Conservation (phyloP, 129 eudicot species). For the Rutidosis leptorrhynchoides region DNA sequence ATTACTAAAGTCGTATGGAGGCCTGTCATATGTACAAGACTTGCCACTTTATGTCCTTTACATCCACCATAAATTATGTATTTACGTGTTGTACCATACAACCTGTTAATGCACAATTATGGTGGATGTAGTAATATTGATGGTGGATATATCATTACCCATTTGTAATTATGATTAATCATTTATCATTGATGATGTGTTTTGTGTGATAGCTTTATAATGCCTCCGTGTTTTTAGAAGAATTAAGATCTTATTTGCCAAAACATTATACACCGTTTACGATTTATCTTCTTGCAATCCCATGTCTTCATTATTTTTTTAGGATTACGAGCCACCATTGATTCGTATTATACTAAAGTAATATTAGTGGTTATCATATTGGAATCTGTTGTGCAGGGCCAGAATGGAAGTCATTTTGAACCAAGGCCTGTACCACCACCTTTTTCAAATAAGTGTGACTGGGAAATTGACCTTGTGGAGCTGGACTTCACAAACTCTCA, state of each 20-base stretch:
- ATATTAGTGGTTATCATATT: background rate
- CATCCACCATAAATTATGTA: no score
- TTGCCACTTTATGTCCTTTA: background rate
- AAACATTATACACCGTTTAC: background rate
- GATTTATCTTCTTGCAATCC: background rate
- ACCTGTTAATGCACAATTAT: no score
- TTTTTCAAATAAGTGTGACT: conserved; percentile 88
- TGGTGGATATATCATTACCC: no score
- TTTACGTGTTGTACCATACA: no score
- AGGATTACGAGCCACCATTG: background rate
- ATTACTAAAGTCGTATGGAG: conserved; percentile 78
- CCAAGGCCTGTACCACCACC: conserved; percentile 96
- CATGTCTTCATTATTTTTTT: conserved; percentile 1
- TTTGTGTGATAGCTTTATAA: conserved; percentile 1
- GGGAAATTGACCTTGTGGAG: conserved; percentile 95
- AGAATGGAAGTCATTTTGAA: conserved; percentile 97
- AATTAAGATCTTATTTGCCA: background rate
- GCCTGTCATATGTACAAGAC: conserved; percentile 65
- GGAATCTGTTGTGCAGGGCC: conserved; percentile 59
- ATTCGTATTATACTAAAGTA: background rate
- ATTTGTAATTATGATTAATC: background rate
- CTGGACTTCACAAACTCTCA: conserved; percentile 76
- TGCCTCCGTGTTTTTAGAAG: background rate
- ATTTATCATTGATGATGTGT: background rate
- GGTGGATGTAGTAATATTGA: no score